Evolutionary conservation across 495 filamentous ascomycete genomes (phyloP), one percentile per base, ranked within the genome.

Genomic region (Schizothecium vesticola): DNA sequence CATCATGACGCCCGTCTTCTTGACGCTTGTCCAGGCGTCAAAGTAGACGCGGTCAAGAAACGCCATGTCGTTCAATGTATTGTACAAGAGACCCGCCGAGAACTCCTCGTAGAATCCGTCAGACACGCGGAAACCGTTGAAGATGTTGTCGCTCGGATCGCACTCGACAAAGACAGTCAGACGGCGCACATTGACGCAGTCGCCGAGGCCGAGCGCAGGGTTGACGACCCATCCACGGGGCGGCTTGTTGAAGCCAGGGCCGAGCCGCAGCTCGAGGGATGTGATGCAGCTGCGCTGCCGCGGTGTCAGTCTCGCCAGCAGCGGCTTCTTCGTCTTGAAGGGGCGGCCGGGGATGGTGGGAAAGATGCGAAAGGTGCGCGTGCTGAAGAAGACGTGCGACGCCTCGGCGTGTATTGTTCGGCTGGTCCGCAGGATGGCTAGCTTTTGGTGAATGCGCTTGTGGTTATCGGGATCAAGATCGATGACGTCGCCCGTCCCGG

Each of bases 101-200:
- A 96, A 97, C 19, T 80, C 77, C 24, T 92, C 92, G 72, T 93
- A 97, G 74, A 89, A 94, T 9, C 83, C 83, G 31, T 90, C 86
- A 22, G 86, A 81, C 29, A 84, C 85, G 16, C 91, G 86, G 76
- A 91, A 96, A 1, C 91, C 91, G 56, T 86, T 86, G 75, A 92
- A 94, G 3, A 90, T 76, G 29, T 84, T 84, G 71, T 91, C 85
- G 29, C 88, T 90, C 0, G 93, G 92, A 74, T 97, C 93, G 71
- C 83, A 86, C 78, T 96, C 87, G 25, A 94, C 85, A 72, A 92
- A 94, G 0, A 97, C 85, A 63, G 88, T 90, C 59, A 97, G 76
- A 13, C 81, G 84, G 55, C 85, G 82, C 23, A 91, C 82, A 58
- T 82, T 83, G 33, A 76, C 77, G 80, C 89, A 88, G 57, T 93